Evolutionary conservation across 2,329 filamentous ascomycete species (phyloP).

Genomic region (Periglandula ipomoeae): DNA sequence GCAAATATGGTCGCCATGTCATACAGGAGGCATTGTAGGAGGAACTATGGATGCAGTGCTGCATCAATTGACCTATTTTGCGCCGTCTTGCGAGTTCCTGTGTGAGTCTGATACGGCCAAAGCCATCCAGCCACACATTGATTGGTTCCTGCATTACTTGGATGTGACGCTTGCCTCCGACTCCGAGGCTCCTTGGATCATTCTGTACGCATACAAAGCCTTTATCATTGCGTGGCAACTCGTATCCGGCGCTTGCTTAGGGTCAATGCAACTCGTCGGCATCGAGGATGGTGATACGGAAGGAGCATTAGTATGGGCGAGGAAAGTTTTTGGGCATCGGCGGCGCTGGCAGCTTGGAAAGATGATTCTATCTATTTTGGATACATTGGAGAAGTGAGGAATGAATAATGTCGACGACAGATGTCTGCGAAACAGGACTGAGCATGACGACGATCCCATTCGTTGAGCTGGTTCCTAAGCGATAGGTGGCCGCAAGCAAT

Average conservation of each 20-base stretch:
- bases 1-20: slow-evolving; percentile 31
- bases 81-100: slow-evolving; percentile 21
- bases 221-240: slow-evolving; percentile 32
- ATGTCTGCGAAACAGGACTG: neutral
- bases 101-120: slow-evolving; percentile 20
- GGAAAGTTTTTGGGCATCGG: no score
- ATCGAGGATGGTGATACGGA: slow-evolving; percentile 22
- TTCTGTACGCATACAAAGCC: slow-evolving; percentile 29
- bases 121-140: slow-evolving; percentile 25
- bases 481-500: neutral
- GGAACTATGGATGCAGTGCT: slow-evolving; percentile 26
- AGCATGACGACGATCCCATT: neutral
- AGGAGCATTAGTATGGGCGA: slow-evolving; percentile 19
- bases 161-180: slow-evolving; percentile 15
- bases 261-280: slow-evolving; percentile 22
- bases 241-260: slow-evolving; percentile 18
- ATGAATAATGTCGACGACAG: neutral
- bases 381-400: neutral
- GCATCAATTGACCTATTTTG: slow-evolving; percentile 21
- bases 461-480: neutral
- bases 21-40: slow-evolving; percentile 28
- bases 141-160: slow-evolving; percentile 30
- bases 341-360: slow-evolving; percentile 25
- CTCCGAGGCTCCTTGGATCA: slow-evolving; percentile 28
- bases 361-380: slow-evolving; percentile 17